Evolutionary conservation across 2,329 filamentous ascomycete genomes (phyloP), one percentile per base, ranked within the genome.

Genomic region (Phaeoacremonium minimum): DNA sequence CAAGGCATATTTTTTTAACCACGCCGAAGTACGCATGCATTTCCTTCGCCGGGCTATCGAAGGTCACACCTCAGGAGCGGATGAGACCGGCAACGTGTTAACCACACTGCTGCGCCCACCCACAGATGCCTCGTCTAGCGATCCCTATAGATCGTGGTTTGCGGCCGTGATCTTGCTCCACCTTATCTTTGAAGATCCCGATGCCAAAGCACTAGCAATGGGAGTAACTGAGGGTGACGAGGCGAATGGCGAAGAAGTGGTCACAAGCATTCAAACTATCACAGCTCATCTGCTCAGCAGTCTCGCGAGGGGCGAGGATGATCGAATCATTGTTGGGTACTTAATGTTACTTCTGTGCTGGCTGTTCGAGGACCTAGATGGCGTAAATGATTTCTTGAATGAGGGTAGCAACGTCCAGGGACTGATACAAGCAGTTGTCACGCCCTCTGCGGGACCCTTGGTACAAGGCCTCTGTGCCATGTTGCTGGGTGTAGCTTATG

Each of bases 351-450:
- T 98, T 4, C 80, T 85, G 20, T 82, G 84, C 16, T 95, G 91
- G 87, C 69, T 97, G 8, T 98, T 90, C 55, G 91, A 98, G 55
- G 89, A 95, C 48, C 79, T 88, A 7, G 85, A 89, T 49, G 90
- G 85, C 3, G 87, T 97, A 14, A 89, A 97, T 57, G 89, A 98
- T 58, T 89, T 98, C 45, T 71, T 98, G 3, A 83, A 81, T 5
- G 93, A 98, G 58, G 91, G 87, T 2, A 95, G 88, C 61, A 94
- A 88, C 55, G 73, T 97, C n/a, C 85, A 96, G 52, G 85, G 82
- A 30, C 69, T 96, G 19, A 79, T 93, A 12, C 85, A 93, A 49
- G 77, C 81, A 18, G 80, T 87, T 28, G 54, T 72, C 15, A 77
- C 82, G 42, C 64, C 73, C 47, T 62, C 73, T 18, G 78, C 78